phyloP scores from a whole-genome alignment of 495 filamentous ascomycete genomes.

The Cercophora scortea region DNA sequence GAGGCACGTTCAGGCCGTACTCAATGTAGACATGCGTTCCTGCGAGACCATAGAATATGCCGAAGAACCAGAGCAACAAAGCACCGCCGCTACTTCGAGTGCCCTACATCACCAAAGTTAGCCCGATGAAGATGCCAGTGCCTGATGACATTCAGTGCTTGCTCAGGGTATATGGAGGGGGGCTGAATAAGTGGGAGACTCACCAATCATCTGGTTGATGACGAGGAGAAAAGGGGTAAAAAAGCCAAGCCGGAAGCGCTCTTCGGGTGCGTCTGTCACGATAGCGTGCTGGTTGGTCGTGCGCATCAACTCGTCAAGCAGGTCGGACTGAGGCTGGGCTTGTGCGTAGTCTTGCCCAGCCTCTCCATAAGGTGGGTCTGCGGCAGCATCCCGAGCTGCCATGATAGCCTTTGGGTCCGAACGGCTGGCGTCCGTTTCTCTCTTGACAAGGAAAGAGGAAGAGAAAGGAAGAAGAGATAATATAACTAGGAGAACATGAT shows the following conservation, averaged over 20 bases:
- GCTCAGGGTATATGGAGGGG: too few species aligned
- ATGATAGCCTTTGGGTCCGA: too few species aligned
- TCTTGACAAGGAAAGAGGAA: too few species aligned
- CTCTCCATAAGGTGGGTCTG: too few species aligned
- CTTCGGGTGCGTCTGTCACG: constrained; percentile 17
- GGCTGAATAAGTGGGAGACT: too few species aligned
- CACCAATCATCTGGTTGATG: constrained; percentile 24
- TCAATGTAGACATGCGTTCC: constrained; percentile 34
- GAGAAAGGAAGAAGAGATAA: too few species aligned
- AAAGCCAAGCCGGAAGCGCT: constrained; percentile 15
- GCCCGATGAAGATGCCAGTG: constrained; percentile 31
- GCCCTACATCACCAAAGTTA: constrained; percentile 23
- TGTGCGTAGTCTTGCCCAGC: too few species aligned
- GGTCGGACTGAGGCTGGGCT: neutral
- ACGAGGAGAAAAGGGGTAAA: constrained; percentile 15
- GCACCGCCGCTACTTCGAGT: constrained; percentile 30
- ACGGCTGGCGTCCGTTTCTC: too few species aligned
- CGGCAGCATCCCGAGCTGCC: too few species aligned
- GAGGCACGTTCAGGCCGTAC: constrained; percentile 37
- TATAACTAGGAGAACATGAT: too few species aligned
- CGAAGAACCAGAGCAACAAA: constrained; percentile 31
- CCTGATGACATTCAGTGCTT: neutral
- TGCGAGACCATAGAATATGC: constrained; percentile 25
- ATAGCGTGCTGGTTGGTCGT: constrained; percentile 11
- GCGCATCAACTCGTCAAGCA: constrained; percentile 1